Evolutionary conservation across 768 basidiomycete species (phyloP).

Genomic region (Sutorius australiensis): DNA sequence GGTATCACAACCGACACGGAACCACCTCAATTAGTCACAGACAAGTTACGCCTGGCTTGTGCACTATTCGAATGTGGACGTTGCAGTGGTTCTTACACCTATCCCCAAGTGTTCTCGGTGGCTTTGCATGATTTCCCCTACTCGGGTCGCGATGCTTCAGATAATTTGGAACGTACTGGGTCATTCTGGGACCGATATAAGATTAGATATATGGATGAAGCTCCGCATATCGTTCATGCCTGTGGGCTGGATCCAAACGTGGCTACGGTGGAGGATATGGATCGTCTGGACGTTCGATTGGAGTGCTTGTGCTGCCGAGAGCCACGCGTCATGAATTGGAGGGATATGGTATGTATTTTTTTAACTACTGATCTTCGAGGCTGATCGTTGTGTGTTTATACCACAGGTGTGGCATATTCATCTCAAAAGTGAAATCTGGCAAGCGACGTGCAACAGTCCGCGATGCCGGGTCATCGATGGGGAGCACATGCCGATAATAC

Average conservation of each 20-base stretch:
- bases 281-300: constrained; percentile 7
- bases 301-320: background rate
- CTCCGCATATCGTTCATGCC: constrained; percentile 4
- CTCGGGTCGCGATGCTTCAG: too few relatives aligned
- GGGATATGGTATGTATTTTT: constrained; percentile 4
- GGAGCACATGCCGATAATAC: background rate
- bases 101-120: background rate
- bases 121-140: background rate
- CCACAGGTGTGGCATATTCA: constrained; percentile 4
- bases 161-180: background rate
- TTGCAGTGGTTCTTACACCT: background rate
- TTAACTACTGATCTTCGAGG: background rate
- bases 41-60: background rate
- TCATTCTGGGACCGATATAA: background rate
- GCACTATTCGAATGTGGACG: background rate
- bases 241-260: constrained; percentile 15
- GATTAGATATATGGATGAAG: background rate
- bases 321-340: constrained; percentile 2
- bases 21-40: background rate
- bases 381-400: background rate
- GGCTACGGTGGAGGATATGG: constrained; percentile 13
- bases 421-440: background rate
- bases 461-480: constrained; percentile 2
- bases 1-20: background rate
- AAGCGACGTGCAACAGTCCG: background rate